Percentiles rank a stretch among this genome's conserved stretches.
These are phyloP conservation scores for Curvularia hawaiiensis DNA, from an alignment of 2,329 filamentous ascomycete species.

Conservation along the genomic window DNA sequence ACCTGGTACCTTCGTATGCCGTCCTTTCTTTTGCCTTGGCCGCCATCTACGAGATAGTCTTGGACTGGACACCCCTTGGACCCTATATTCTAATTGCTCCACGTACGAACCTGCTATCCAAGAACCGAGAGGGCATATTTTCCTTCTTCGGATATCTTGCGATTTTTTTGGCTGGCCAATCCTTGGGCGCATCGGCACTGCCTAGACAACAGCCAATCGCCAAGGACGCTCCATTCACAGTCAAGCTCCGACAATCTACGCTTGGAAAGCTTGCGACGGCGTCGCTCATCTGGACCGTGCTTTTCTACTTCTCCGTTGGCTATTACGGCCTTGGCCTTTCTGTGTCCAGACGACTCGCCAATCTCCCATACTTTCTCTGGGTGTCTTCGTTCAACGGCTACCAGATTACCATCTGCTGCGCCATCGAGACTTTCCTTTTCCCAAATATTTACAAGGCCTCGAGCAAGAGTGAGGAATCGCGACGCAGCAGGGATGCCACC, in stretches of 20 bases:
- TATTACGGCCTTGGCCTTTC: slow-evolving; percentile 68
- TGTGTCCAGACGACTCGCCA: slow-evolving; percentile 88
- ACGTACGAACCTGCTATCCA: slow-evolving; percentile 77
- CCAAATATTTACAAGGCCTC: slow-evolving; percentile 68
- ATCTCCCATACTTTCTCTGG: slow-evolving; percentile 93
- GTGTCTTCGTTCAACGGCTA: slow-evolving; percentile 86
- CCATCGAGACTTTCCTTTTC: slow-evolving; percentile 80
- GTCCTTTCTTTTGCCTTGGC: slow-evolving; percentile 72
- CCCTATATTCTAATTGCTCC: slow-evolving; percentile 82
- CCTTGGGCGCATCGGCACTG: slow-evolving; percentile 78
- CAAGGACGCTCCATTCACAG: slow-evolving; percentile 50
- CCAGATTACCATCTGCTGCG: slow-evolving; percentile 79
- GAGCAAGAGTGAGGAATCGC: slow-evolving; percentile 62
- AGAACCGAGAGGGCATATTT: slow-evolving; percentile 95
- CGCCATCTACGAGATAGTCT: slow-evolving; percentile 72
- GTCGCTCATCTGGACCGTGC: slow-evolving; percentile 68
- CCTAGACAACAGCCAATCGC: slow-evolving; percentile 58
- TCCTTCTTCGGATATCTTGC: slow-evolving; percentile 93
- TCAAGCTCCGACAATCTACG: slow-evolving; percentile 60
- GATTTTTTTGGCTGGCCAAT: slow-evolving; percentile 90
- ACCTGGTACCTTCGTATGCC: slow-evolving; percentile 76
- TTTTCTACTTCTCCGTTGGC: slow-evolving; percentile 73
- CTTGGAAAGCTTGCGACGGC: slow-evolving; percentile 68
- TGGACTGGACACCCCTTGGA: slow-evolving; percentile 77
- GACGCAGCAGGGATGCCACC: slow-evolving; percentile 71